These are phyloP conservation scores for Avena atlantica DNA, from an alignment of 176 grass and related monocot genomes.

Conservation along the genomic window DNA sequence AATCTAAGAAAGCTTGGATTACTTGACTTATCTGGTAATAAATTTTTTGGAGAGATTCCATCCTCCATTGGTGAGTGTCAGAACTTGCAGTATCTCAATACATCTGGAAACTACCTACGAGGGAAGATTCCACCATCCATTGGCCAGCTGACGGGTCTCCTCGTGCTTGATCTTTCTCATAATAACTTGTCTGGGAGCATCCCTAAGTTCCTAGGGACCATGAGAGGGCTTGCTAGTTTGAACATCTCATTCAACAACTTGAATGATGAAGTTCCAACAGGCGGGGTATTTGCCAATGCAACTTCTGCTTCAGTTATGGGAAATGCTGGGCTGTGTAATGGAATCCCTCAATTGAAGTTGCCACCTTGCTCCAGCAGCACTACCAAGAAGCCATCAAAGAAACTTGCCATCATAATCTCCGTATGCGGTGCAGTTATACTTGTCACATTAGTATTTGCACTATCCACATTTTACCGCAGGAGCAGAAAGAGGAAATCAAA, in stretches of 20 bases:
- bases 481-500: constrained; percentile 9
- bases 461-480: background rate
- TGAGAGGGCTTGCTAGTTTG: constrained; percentile 4
- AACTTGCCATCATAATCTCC: background rate
- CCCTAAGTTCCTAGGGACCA: background rate
- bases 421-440: background rate
- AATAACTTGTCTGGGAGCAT: background rate
- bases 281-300: background rate
- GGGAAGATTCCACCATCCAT: constrained; percentile 42
- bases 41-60: constrained; percentile 50
- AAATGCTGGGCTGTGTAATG: background rate
- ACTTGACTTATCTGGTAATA: constrained; percentile 49
- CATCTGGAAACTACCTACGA: constrained; percentile 42
- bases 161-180: background rate
- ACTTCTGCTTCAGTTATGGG: background rate
- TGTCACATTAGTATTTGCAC: background rate
- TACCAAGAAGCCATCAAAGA: background rate
- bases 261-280: background rate
- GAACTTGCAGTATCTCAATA: constrained; percentile 42
- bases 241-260: constrained; percentile 5
- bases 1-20: constrained; percentile 17
- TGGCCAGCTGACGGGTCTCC: background rate
- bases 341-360: background rate
- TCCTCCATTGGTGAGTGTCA: constrained; percentile 39
- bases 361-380: background rate